A percentile compares a stretch with the other conserved stretches of the same genome.
phyloP scores from a whole-genome alignment of 805 yeast species.

The Kregervanrija pseudodelftensis region DNA sequence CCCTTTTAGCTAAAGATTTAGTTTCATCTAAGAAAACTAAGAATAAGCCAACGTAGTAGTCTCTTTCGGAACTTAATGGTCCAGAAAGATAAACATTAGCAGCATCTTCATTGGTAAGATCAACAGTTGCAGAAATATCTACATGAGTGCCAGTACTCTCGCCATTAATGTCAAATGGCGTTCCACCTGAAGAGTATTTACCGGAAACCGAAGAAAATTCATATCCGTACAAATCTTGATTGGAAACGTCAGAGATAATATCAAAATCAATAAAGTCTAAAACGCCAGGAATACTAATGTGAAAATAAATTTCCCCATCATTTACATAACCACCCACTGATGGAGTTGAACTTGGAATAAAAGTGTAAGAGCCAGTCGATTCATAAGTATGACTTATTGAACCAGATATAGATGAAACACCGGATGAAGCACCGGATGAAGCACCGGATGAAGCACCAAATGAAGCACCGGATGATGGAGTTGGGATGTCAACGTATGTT shows the following conservation, averaged over 20 bases:
- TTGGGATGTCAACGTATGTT: background rate
- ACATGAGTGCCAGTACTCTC: conserved; percentile 3
- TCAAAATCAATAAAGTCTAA: conserved; percentile 14
- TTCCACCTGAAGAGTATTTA: conserved; percentile 7
- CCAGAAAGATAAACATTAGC: conserved; percentile 15
- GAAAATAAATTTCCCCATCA: conserved; percentile 13
- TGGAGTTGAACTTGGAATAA: conserved; percentile 14
- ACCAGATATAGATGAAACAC: background rate
- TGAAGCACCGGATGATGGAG: background rate
- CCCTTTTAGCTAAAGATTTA: conserved; percentile 11
- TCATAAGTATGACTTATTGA: too few relatives aligned
- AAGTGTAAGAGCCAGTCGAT: too few relatives aligned
- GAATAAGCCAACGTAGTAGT: conserved; percentile 18
- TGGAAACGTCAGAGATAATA: conserved; percentile 17
- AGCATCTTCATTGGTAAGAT: conserved; percentile 2
- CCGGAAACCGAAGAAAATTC: conserved; percentile 8
- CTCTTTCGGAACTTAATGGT: conserved; percentile 9
- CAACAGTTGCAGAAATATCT: conserved; percentile 11
- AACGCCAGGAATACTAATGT: conserved; percentile 16
- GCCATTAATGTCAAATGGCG: conserved; percentile 8
- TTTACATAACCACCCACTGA: conserved; percentile 17
- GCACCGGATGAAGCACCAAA: background rate
- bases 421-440: too few relatives aligned
- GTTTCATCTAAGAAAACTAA: conserved; percentile 13
- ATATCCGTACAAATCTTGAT: conserved; percentile 17